A percentile compares a stretch with the other conserved stretches of the same genome.
phyloP scores from a whole-genome alignment of 2,329 filamentous ascomycete genomes.

The Colletotrichum scovillei region DNA sequence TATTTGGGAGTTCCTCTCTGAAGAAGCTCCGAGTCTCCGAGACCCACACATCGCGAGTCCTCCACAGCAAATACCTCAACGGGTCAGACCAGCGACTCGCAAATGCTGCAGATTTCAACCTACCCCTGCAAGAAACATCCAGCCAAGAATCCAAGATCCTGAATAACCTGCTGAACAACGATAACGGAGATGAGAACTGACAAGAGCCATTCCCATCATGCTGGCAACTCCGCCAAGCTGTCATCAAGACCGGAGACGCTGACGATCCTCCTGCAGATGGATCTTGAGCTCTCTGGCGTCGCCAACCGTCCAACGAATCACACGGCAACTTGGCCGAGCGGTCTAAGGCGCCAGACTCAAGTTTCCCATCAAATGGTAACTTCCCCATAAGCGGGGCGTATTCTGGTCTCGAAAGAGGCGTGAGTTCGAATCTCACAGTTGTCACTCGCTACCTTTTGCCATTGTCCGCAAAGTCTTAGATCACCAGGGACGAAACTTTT shows the following conservation, averaged over 20 bases:
- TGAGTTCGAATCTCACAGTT: slow-evolving; percentile 24
- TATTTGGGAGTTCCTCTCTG: too few species aligned
- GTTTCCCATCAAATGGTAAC: not conserved
- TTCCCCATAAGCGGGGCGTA: slow-evolving; percentile 3
- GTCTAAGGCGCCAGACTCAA: slow-evolving; percentile 16
- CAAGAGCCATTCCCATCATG: not conserved
- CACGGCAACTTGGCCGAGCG: slow-evolving; percentile 18
- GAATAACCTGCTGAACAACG: not conserved
- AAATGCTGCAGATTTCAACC: not conserved
- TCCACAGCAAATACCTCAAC: not conserved
- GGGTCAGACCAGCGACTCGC: too few species aligned
- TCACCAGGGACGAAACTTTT: too few species aligned
- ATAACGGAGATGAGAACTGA: not conserved
- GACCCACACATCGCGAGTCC: not conserved
- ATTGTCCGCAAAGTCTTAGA: too few species aligned
- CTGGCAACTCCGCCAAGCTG: not conserved
- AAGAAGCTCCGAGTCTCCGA: too few species aligned
- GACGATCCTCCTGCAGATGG: not conserved
- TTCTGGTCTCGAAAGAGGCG: slow-evolving; percentile 24
- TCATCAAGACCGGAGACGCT: not conserved
- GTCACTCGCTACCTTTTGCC: not conserved
- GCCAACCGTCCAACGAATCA: rapidly evolving
- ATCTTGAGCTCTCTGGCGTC: not conserved
- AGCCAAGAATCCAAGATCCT: not conserved
- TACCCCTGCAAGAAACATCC: not conserved